A percentile compares a stretch with the other conserved stretches of the same genome.
phyloP scores from a whole-genome alignment of 2,329 filamentous ascomycete genomes.

The Fusarium sp. region DNA sequence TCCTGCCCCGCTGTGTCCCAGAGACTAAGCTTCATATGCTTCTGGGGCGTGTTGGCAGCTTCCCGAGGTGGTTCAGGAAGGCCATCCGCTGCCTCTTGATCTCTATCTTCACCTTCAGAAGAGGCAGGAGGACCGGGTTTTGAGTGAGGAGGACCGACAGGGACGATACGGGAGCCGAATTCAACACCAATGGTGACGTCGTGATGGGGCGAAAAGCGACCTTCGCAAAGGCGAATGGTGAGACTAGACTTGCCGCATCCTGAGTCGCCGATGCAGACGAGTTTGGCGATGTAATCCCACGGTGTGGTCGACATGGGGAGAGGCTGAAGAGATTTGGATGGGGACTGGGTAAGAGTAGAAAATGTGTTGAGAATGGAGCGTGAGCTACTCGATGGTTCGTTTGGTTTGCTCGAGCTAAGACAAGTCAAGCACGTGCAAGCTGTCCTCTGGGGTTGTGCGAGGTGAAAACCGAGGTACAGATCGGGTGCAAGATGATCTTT shows the following conservation, averaged over 20 bases:
- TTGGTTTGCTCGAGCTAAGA: conserved; percentile 5
- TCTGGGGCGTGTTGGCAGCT: conserved; percentile 60
- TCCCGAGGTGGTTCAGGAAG: conserved; percentile 65
- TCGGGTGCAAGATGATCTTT: not conserved
- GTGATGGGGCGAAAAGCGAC: conserved; percentile 92
- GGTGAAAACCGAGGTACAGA: conserved; percentile 21
- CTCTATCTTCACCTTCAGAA: conserved; percentile 25
- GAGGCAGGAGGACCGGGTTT: conserved; percentile 54
- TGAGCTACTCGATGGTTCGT: conserved; percentile 5
- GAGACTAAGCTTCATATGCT: conserved; percentile 91
- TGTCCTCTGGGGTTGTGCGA: conserved; percentile 27
- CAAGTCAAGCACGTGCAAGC: conserved; percentile 34
- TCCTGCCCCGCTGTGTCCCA: conserved; percentile 98
- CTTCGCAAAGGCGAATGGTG: conserved; percentile 95
- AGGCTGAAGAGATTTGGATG: conserved; percentile 9
- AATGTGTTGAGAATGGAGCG: conserved; percentile 6
- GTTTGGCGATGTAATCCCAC: conserved; percentile 99
- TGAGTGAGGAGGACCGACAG: conserved; percentile 83
- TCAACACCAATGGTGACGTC: conserved; percentile 98
- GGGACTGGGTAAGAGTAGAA: not conserved
- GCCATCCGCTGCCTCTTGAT: conserved; percentile 49
- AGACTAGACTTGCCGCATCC: conserved; percentile 95
- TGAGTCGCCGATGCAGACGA: conserved; percentile 96
- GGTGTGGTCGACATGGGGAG: conserved; percentile 70
- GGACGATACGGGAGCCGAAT: conserved; percentile 92